These are phyloP conservation scores for Petunia secreta DNA, from an alignment of 257 asterid species.

Conservation along the genomic window DNA sequence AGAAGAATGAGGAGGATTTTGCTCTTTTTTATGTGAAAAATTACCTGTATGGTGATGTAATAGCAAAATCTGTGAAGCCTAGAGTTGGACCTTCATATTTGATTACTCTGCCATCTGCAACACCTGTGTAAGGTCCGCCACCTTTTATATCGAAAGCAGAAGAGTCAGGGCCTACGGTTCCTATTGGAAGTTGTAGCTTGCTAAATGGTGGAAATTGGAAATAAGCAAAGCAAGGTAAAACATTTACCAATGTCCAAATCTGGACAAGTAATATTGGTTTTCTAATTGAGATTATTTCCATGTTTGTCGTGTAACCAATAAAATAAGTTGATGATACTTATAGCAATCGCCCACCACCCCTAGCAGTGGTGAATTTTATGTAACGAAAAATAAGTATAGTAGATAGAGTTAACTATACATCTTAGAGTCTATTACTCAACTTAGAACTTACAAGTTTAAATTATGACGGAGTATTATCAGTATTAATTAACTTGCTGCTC, in stretches of 20 bases:
- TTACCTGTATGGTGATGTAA: slow-evolving; percentile 26
- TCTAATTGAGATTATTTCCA: background rate
- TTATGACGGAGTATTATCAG: no score
- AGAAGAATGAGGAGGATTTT: background rate
- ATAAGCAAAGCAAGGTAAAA: background rate
- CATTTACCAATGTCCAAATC: slow-evolving; percentile 9
- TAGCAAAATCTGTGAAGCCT: slow-evolving; percentile 4
- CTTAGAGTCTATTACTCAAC: no score
- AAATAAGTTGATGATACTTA: background rate
- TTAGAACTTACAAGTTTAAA: no score
- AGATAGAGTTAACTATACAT: no score
- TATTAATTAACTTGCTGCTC: no score
- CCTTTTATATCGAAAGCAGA: slow-evolving; percentile 37
- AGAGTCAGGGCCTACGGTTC: slow-evolving; percentile 46
- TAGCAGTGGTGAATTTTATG: no score
- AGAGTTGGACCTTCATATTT: slow-evolving; percentile 30
- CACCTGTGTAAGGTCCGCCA: slow-evolving; percentile 48
- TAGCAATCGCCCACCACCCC: background rate
- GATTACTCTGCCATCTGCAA: slow-evolving; percentile 57
- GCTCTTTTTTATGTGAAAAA: background rate
- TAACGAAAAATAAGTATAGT: no score
- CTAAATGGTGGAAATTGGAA: background rate
- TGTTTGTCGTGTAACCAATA: background rate
- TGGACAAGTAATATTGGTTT: background rate
- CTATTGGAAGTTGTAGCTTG: slow-evolving; percentile 20